Evolutionary conservation across 768 basidiomycete genomes (phyloP).

Genomic region (Phanerodontia chrysosporium): DNA sequence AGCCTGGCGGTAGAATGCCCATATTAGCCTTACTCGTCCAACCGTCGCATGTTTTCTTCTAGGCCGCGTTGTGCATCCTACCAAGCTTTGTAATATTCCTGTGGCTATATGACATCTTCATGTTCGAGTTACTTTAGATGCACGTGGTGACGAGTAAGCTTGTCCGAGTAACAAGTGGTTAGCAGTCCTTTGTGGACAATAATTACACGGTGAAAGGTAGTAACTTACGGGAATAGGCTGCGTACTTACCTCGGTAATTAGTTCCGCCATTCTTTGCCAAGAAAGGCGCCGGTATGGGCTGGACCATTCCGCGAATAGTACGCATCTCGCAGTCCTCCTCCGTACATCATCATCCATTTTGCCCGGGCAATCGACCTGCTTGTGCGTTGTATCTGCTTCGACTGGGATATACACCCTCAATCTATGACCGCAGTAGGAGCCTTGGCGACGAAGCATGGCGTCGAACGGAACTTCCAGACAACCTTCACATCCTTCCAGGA

Average conservation of each 20-base stretch:
- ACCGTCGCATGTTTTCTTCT: not conserved
- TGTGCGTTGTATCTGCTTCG: not conserved
- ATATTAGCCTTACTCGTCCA: not conserved
- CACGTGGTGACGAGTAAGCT: too few relatives aligned
- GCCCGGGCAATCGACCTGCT: not conserved
- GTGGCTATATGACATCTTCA: too few relatives aligned
- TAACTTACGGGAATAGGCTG: too few relatives aligned
- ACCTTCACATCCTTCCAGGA: constrained; percentile 39
- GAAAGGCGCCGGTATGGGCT: not conserved
- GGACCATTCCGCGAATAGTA: not conserved
- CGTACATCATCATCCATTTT: not conserved
- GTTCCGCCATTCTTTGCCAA: too few relatives aligned
- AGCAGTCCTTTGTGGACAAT: too few relatives aligned
- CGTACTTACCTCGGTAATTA: too few relatives aligned
- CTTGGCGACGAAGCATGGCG: not conserved
- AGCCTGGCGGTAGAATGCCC: constrained; percentile 36
- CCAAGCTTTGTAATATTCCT: not conserved
- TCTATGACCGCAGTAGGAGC: not conserved
- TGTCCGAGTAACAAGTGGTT: too few relatives aligned
- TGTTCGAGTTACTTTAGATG: too few relatives aligned
- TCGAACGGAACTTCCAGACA: constrained; percentile 4
- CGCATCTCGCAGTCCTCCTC: not conserved
- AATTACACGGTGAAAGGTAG: too few relatives aligned
- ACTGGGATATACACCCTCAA: not conserved
- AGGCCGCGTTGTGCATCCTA: not conserved